A percentile compares a stretch with the other conserved stretches of the same genome.
Evolutionary conservation across 352 stramenopile species (phyloP).

Genomic region (Pythium monospermum): DNA sequence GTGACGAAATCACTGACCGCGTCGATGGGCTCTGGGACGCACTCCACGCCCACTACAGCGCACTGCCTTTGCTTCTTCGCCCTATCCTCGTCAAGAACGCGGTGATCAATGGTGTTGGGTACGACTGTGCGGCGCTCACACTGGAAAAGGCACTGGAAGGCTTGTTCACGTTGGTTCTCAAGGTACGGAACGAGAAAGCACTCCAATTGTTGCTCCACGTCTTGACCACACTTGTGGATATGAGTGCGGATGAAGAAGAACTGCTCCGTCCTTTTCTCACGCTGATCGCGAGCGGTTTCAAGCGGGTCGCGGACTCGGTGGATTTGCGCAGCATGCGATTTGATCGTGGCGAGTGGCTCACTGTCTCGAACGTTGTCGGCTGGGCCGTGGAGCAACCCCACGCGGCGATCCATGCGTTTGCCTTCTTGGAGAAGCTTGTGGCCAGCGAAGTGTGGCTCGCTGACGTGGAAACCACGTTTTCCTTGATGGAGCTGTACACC

Average conservation of each 20-base stretch:
- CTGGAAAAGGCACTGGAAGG: slow-evolving; percentile 61
- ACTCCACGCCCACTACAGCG: slow-evolving; percentile 46
- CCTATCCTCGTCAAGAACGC: slow-evolving; percentile 40
- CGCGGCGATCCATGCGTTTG: slow-evolving; percentile 52
- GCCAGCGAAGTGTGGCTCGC: slow-evolving; percentile 46
- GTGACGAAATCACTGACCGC: slow-evolving; percentile 30
- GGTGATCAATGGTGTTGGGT: slow-evolving; percentile 38
- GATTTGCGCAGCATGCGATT: slow-evolving; percentile 14
- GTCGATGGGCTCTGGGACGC: slow-evolving; percentile 37
- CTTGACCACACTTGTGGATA: slow-evolving; percentile 49
- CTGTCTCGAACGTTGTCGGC: slow-evolving; percentile 54
- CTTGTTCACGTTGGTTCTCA: slow-evolving; percentile 41
- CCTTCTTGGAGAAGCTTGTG: slow-evolving; percentile 59
- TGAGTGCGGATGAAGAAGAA: slow-evolving; percentile 47
- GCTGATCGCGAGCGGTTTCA: slow-evolving; percentile 45
- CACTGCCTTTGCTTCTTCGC: slow-evolving; percentile 36
- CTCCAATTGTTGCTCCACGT: slow-evolving; percentile 33
- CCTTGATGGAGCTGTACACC: slow-evolving; percentile 58
- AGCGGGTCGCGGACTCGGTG: slow-evolving; percentile 17
- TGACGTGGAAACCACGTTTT: slow-evolving; percentile 38
- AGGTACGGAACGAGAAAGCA: slow-evolving; percentile 31
- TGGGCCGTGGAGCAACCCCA: slow-evolving; percentile 41
- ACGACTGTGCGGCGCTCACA: slow-evolving; percentile 57
- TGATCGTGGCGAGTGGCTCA: slow-evolving; percentile 50
- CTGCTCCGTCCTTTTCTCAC: slow-evolving; percentile 58